These are phyloP conservation scores for Aureobasidium sp. DNA, from an alignment of 2,329 filamentous ascomycete species.

Conservation along the genomic window DNA sequence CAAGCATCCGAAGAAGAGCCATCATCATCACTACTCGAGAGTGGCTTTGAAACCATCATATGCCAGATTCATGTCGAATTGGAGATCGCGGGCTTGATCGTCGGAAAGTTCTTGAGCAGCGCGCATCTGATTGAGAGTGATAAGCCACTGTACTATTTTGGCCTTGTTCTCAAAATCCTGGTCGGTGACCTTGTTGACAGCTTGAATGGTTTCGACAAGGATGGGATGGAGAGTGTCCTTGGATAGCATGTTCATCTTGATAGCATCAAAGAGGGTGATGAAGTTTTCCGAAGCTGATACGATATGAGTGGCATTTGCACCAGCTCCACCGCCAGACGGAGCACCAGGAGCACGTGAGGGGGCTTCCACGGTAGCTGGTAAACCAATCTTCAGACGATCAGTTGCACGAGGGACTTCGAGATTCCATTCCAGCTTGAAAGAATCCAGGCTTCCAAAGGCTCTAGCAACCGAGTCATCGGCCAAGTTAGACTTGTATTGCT, in stretches of 20 bases:
- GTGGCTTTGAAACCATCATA: slow-evolving; percentile 90
- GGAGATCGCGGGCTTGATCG: slow-evolving; percentile 79
- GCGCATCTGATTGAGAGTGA: slow-evolving; percentile 95
- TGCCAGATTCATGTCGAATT: slow-evolving; percentile 88
- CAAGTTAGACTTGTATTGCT: slow-evolving; percentile 94
- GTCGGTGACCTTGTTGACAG: slow-evolving; percentile 94
- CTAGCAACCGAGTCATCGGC: slow-evolving; percentile 84
- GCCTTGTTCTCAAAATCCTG: slow-evolving; percentile 89
- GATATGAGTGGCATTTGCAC: slow-evolving; percentile 50
- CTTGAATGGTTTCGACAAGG: slow-evolving; percentile 91
- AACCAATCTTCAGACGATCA: slow-evolving; percentile 82
- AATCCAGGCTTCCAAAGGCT: slow-evolving; percentile 80
- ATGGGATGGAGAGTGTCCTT: slow-evolving; percentile 96
- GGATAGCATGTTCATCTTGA: slow-evolving; percentile 83
- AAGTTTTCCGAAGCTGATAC: slow-evolving; percentile 97
- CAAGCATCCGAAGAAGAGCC: not conserved
- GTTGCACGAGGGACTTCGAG: slow-evolving; percentile 90
- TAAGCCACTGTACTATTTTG: slow-evolving; percentile 98
- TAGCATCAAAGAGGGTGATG: slow-evolving; percentile 92
- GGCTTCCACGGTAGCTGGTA: slow-evolving; percentile 74
- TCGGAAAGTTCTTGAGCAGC: slow-evolving; percentile 85
- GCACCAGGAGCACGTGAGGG: slow-evolving; percentile 32
- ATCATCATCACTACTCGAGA: slow-evolving; percentile 38
- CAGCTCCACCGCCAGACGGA: slow-evolving; percentile 34
- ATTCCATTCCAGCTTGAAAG: slow-evolving; percentile 88